These are phyloP conservation scores for Sporothrix protearum DNA, from an alignment of 2,329 filamentous ascomycete species.

Conservation along the genomic window DNA sequence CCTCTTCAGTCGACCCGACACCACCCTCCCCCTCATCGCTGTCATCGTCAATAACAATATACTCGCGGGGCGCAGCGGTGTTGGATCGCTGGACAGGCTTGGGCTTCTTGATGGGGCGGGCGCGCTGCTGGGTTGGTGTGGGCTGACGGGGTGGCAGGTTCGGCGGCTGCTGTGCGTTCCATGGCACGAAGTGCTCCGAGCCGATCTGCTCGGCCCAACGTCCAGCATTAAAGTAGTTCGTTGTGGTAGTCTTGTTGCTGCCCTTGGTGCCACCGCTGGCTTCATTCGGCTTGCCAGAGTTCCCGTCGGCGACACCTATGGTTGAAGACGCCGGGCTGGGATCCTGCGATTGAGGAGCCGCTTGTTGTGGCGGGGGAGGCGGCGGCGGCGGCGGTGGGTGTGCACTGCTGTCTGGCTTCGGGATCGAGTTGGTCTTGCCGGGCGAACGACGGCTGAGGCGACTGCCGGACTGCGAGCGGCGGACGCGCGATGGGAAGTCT, in stretches of 20 bases:
- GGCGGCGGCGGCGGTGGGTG: constrained; percentile 5
- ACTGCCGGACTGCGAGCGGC: constrained; percentile 41
- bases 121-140: constrained; percentile 39
- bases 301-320: constrained; percentile 21
- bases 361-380: background rate
- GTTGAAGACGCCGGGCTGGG: constrained; percentile 23
- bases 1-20: constrained; percentile 33
- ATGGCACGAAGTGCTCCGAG: constrained; percentile 52
- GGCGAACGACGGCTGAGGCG: constrained; percentile 42
- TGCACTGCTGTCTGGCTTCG: constrained; percentile 12
- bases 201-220: constrained; percentile 55
- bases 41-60: constrained; percentile 41
- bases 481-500: constrained; percentile 33
- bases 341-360: constrained; percentile 25
- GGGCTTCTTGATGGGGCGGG: constrained; percentile 52
- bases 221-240: constrained; percentile 47
- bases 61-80: constrained; percentile 2
- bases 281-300: constrained; percentile 21
- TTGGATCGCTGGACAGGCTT: constrained; percentile 51
- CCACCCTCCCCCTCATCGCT: constrained; percentile 44
- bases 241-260: constrained; percentile 30
- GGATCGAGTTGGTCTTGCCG: constrained; percentile 19
- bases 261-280: background rate
- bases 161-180: constrained; percentile 31
- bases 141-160: constrained; percentile 45